phyloP scores from a whole-genome alignment of 2,329 filamentous ascomycete genomes.

The Alternaria brassicae region DNA sequence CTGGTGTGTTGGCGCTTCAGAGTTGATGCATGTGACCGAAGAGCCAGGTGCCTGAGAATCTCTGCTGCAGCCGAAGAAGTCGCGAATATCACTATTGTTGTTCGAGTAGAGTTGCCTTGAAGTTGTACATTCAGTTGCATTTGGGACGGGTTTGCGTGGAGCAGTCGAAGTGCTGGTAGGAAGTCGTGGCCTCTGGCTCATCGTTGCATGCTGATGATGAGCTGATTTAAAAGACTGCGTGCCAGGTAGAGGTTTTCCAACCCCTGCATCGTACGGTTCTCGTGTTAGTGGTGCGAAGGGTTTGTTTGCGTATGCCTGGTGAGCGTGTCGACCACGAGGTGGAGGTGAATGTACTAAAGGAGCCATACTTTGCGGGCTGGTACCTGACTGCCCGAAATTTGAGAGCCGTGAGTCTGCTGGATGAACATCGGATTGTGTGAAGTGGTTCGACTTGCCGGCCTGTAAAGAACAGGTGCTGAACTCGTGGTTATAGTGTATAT shows the following conservation, averaged over 20 bases:
- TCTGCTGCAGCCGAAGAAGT: constrained; percentile 25
- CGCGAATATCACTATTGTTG: constrained; percentile 36
- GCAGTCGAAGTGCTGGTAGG: not conserved
- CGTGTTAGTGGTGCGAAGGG: constrained; percentile 38
- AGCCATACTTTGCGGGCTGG: not conserved
- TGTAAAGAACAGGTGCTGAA: not conserved
- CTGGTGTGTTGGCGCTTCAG: not conserved
- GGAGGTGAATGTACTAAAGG: not conserved
- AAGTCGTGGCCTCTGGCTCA: not conserved
- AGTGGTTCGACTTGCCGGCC: not conserved
- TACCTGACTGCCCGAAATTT: not conserved
- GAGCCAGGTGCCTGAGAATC: not conserved
- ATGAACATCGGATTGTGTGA: not conserved
- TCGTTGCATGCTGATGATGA: constrained; percentile 1
- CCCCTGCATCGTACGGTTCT: constrained; percentile 26
- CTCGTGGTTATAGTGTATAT: not conserved
- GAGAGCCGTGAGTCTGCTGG: not conserved
- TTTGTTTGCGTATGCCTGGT: constrained; percentile 26
- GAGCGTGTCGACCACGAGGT: constrained; percentile 5
- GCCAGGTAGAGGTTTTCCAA: constrained; percentile 25
- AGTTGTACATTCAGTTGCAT: not conserved
- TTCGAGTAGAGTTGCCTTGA: constrained; percentile 6
- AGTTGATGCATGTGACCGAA: constrained; percentile 21
- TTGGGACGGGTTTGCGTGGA: not conserved
- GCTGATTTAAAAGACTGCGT: not conserved